These are phyloP conservation scores for Favolaschia claudopus DNA, from an alignment of 768 basidiomycete genomes.

Conservation along the genomic window DNA sequence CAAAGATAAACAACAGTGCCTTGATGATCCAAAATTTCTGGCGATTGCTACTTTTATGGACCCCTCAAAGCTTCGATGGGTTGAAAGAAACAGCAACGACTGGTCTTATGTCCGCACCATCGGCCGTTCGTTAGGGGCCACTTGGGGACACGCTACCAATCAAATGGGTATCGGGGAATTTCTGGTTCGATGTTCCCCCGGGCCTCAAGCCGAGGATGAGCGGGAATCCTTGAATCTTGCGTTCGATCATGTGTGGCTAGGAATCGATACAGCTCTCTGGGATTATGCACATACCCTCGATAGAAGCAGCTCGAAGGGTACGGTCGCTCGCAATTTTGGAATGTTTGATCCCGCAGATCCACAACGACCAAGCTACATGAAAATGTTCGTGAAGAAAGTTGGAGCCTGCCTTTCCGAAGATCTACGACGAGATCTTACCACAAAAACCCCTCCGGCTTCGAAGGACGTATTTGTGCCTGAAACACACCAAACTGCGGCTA, in stretches of 20 bases:
- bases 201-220: no score
- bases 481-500: no score
- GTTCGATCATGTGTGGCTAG: constrained; percentile 21
- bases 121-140: no score
- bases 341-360: constrained; percentile 15
- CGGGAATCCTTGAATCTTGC: no score
- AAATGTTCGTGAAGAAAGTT: no score
- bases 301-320: constrained; percentile 12
- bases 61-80: constrained; percentile 3
- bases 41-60: constrained; percentile 20
- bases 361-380: constrained; percentile 13
- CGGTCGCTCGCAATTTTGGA: constrained; percentile 23
- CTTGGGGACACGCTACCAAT: neutral
- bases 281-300: constrained; percentile 6
- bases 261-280: constrained; percentile 17
- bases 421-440: no score
- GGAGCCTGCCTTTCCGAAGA: no score
- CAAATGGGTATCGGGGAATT: neutral
- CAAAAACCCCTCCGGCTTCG: constrained; percentile 4
- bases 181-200: no score
- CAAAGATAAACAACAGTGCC: neutral
- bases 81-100: neutral
- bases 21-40: neutral
- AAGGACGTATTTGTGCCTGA: no score
- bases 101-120: neutral